These are phyloP conservation scores for Phialemonium atrogriseum DNA, from an alignment of 2,329 filamentous ascomycete species.

Conservation along the genomic window DNA sequence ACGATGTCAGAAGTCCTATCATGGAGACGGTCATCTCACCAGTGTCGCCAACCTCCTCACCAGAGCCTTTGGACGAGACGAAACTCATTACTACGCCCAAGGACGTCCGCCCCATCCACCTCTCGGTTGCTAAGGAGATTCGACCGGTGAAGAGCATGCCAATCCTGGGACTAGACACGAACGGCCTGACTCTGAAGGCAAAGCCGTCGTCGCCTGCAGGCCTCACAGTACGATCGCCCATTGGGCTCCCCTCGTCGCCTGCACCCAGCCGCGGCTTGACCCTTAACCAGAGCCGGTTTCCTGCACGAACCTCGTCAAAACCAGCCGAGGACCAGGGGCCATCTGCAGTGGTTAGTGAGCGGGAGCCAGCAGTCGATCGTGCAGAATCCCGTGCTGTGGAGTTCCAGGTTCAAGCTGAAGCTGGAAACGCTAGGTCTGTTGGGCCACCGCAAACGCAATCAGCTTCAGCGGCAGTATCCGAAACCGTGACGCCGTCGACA, in stretches of 20 bases:
- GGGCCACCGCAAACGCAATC: too few relatives aligned
- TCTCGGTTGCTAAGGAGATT: conserved; percentile 8
- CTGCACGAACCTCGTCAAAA: conserved; percentile 24
- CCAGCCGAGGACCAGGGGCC: conserved; percentile 8
- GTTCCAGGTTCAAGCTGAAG: too few relatives aligned
- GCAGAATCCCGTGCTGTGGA: too few relatives aligned
- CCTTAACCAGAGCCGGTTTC: conserved; percentile 14
- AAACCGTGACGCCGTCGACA: conserved; percentile 3
- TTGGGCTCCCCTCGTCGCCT: conserved; percentile 13
- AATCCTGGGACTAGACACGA: conserved; percentile 5
- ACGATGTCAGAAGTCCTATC: conserved; percentile 29
- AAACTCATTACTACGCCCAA: conserved; percentile 7
- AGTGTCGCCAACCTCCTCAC: conserved; percentile 35
- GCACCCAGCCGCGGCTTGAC: conserved; percentile 9
- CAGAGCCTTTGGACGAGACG: conserved; percentile 22
- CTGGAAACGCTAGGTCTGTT: too few relatives aligned
- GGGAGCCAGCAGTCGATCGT: conserved; percentile 5
- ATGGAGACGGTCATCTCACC: conserved; percentile 31
- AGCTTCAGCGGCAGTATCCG: too few relatives aligned
- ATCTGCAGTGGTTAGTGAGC: conserved; percentile 2
- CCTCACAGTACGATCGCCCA: conserved; percentile 8
- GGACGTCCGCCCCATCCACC: conserved; percentile 4
- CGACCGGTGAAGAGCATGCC: conserved; percentile 12
- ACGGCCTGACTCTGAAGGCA: conserved; percentile 2
- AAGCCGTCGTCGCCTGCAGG: conserved; percentile 2